phyloP scores from a whole-genome alignment of 805 yeast genomes.

The Groenewaldozyma tartarivorans region DNA sequence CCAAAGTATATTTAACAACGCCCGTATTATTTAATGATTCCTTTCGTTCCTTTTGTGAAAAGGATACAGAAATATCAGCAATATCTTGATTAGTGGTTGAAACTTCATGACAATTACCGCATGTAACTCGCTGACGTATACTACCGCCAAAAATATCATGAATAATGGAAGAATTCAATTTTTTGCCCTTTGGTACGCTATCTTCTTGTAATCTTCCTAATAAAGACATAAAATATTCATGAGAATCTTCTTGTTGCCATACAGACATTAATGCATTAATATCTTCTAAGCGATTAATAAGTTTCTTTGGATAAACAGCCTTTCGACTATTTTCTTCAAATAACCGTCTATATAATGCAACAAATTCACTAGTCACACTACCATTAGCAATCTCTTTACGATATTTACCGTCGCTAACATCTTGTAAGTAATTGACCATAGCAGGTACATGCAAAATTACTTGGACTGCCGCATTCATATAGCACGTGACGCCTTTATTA shows the following conservation, averaged over 20 bases:
- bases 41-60: constrained; percentile 32
- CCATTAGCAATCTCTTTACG: constrained; percentile 13
- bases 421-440: constrained; percentile 68
- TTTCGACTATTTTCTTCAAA: constrained; percentile 29
- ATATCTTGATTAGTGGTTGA: constrained; percentile 88
- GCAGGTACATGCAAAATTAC: constrained; percentile 88
- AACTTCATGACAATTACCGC: constrained; percentile 71
- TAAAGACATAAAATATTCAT: constrained; percentile 91
- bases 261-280: constrained; percentile 94
- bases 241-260: constrained; percentile 98
- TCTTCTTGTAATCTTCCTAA: constrained; percentile 86
- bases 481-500: constrained; percentile 93
- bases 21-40: constrained; percentile 27
- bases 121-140: constrained; percentile 73
- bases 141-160: constrained; percentile 94
- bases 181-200: constrained; percentile 81
- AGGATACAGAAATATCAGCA: constrained; percentile 80
- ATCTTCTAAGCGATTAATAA: constrained; percentile 63
- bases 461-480: constrained; percentile 92
- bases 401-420: constrained; percentile 48
- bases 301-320: constrained; percentile 58
- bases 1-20: constrained; percentile 46
- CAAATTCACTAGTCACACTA: constrained; percentile 25
- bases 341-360: constrained; percentile 20
- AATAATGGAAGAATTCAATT: constrained; percentile 68